Base-by-base conservation (phyloP, 352 stramenopile species). In the Pythium rhizo-oryzae region DNA sequence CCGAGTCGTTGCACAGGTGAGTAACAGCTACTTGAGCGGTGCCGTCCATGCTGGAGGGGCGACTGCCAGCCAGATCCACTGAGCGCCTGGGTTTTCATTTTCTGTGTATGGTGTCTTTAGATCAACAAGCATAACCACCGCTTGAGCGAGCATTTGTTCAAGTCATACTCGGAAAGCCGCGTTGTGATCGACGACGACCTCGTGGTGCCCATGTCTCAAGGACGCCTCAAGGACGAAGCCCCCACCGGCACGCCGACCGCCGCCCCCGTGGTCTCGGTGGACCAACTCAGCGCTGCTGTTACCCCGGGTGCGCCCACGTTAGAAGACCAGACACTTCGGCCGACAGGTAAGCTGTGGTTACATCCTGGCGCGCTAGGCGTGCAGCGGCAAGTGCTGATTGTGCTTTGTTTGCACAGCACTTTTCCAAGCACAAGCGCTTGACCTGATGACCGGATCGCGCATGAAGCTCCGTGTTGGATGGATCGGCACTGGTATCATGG, bases 401-500 rank as follows among this genome's bases (percentile, higher is more conserved):
- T 12, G 18, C 2, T 4, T 49, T 21, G 7, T 47, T 11, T 64
- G 19, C 19, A 24, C 37, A 90, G 79, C 78, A 15, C 64, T 91
- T 16, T 88, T 92, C 59, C 82, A 87, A 56, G 51, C 75, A 7
- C 79, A 89, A 67, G 70, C 79, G 0, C 71, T 93, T 11, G 84
- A 91, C 24, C 59, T 90, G 49, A 84, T 92, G 68, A 72, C 65
- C 43, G 75, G 70, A 0, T 81, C 84, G 41, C 78, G 84, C 21
- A 65, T 82, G 46, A 94, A 92, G 65, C 79, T 85, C 51, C 82
- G 87, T 58, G 78, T 97, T 11, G 91, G 91, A 35, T 97, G 89
- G 87, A 87, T 97, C 25, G 91, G 89, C 64, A 89, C 77, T 1
- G 89, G 89, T 7, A 93, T 96, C 62, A 97, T 97, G 90, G 90